Conservation (phyloP, 768 basidiomycete species). For the Podaxis sp. region DNA sequence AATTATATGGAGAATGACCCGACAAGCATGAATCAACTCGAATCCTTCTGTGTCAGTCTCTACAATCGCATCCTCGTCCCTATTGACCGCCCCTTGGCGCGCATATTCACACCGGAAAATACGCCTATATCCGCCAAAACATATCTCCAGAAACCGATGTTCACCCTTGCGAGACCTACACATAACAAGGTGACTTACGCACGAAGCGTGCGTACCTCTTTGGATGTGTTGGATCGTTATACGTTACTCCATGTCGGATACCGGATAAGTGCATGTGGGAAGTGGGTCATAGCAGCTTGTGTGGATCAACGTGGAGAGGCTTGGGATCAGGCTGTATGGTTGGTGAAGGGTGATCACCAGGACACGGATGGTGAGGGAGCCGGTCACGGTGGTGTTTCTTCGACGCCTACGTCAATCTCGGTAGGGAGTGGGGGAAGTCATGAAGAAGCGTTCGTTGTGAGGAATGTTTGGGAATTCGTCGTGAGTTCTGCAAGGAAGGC, state of each 20-base stretch:
- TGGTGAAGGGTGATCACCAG: constrained; percentile 42
- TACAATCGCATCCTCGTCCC: constrained; percentile 71
- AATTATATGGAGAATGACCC: constrained; percentile 46
- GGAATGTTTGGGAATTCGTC: constrained; percentile 72
- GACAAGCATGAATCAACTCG: constrained; percentile 40
- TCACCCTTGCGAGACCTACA: constrained; percentile 56
- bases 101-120: constrained; percentile 36
- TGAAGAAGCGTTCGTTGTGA: constrained; percentile 51
- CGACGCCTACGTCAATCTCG: background rate
- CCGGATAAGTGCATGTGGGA: constrained; percentile 58
- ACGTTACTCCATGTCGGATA: constrained; percentile 81
- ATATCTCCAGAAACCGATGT: constrained; percentile 61
- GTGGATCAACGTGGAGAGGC: constrained; percentile 80
- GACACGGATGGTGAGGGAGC: constrained; percentile 31
- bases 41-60: constrained; percentile 57
- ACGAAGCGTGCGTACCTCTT: constrained; percentile 33
- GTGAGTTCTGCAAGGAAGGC: constrained; percentile 60
- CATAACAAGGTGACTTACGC: constrained; percentile 37
- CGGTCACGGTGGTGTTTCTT: constrained; percentile 6
- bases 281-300: constrained; percentile 77
- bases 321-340: constrained; percentile 67
- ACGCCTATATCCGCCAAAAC: constrained; percentile 21
- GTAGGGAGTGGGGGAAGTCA: background rate
- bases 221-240: constrained; percentile 44
- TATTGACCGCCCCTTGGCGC: constrained; percentile 61